Percentiles rank a stretch among this genome's conserved stretches.
Conservation (phyloP, 2,329 filamentous ascomycete species). For the Cytospora piceicola region DNA sequence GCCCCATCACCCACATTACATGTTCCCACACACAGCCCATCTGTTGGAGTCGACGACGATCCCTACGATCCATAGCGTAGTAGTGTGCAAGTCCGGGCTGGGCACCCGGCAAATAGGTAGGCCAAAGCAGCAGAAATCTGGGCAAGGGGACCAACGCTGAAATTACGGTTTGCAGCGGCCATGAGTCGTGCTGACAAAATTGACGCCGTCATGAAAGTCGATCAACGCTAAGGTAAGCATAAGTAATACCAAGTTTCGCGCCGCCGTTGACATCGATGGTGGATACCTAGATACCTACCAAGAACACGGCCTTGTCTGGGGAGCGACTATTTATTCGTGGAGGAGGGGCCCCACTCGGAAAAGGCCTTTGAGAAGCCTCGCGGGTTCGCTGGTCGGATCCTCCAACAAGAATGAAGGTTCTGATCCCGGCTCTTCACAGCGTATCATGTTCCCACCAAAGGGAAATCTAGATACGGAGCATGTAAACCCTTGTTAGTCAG, state of each 20-base stretch:
- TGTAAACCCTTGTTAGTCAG: neutral
- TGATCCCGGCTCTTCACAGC: neutral
- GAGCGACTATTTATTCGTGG: neutral
- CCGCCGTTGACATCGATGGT: neutral
- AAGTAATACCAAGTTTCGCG: neutral
- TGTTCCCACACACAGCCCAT: neutral
- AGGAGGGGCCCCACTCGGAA: neutral
- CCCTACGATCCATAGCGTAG: too few species aligned
- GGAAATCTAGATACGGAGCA: neutral
- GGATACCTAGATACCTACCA: neutral
- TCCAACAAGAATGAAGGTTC: neutral
- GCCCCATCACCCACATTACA: neutral
- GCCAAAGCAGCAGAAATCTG: too few species aligned
- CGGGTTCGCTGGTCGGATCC: neutral
- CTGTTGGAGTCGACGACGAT: neutral
- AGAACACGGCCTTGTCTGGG: neutral
- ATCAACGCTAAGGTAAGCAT: neutral
- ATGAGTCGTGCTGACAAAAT: slow-evolving; percentile 13
- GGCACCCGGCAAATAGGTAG: too few species aligned
- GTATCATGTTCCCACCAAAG: neutral
- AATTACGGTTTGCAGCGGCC: slow-evolving; percentile 6
- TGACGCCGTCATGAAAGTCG: neutral
- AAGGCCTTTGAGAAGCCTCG: neutral
- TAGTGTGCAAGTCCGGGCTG: too few species aligned
- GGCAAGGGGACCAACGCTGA: neutral